Evolutionary conservation across 2,329 filamentous ascomycete genomes (phyloP).

Genomic region (Venturia carpophila): DNA sequence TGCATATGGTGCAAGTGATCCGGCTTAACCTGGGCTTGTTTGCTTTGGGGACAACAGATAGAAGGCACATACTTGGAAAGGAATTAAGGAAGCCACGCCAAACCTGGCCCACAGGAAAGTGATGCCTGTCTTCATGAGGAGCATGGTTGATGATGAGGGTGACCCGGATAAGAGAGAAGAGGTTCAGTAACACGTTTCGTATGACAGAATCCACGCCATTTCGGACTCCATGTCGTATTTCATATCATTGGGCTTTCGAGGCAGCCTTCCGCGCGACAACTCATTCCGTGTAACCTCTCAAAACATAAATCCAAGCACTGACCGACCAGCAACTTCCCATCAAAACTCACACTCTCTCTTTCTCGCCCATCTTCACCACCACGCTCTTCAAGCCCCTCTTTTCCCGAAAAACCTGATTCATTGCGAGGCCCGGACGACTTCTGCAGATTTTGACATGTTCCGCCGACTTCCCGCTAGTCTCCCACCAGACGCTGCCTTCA

Average conservation of each 20-base stretch:
- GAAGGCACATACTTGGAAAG: not conserved
- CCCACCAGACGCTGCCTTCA: constrained; percentile 61
- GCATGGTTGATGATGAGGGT: not conserved
- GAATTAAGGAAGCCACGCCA: not conserved
- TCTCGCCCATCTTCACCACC: not conserved
- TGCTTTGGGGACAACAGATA: not conserved
- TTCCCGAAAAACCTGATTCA: not conserved
- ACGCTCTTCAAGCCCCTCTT: not conserved
- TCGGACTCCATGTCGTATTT: not conserved
- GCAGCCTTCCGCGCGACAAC: not conserved
- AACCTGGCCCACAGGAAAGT: not conserved
- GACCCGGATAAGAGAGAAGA: not conserved
- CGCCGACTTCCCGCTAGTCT: constrained; percentile 60
- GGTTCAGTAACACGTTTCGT: not conserved
- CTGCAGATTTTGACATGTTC: constrained; percentile 54
- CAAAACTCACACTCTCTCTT: not conserved
- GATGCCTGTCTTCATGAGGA: no score
- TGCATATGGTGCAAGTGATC: not conserved
- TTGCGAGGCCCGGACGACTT: not conserved
- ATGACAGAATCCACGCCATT: not conserved
- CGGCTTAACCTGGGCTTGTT: not conserved
- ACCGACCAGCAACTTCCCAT: not conserved
- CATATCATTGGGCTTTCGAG: not conserved
- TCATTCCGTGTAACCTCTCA: not conserved
- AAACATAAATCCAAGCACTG: not conserved